Evolutionary conservation across 2,329 filamentous ascomycete species (phyloP), one percentile per base, ranked within the genome.

Genomic region (Scorias spongiosa): DNA sequence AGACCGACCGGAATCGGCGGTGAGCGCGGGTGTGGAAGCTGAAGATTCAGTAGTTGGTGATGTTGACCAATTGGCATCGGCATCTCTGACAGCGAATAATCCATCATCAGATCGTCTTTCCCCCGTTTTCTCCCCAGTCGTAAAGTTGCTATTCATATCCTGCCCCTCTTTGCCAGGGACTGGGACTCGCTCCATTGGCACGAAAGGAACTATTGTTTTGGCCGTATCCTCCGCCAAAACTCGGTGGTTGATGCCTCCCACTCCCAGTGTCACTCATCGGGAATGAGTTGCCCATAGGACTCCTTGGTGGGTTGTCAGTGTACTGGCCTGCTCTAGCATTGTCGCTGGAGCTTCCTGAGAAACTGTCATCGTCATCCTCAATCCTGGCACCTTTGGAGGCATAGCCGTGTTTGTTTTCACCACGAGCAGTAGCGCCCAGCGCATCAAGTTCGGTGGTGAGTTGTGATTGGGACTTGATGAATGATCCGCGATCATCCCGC

Each of bases 391-490:
- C 57, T 29, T 68, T 68, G 40, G 72, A 72, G 43, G 60, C 50
- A 34, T 46, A 46, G 40, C 57, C 57, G 48, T 64, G 61, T 58
- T 70, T 70, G 48, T 65, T 60, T 59, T 93, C 87, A 46, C 87
- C 87, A 57, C 88, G 81, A 29, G 88, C 88, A 5, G 87, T 93
- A 12, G 84, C 84, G 51, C 84, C 88, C 45, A 95, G 69, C 8
- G 88, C 88, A 61, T 95, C 87, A 42, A 95, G 74, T 65, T 95
- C 88, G 7, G 87, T 93, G 4, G 81, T 85, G 12, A 94, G 70
- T 57, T 89, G 81, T 5, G 84, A 84, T 63, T 91, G 84, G 11
- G 87, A 94, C 70, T 95, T 95, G 78, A 95, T 94, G 67, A 96
- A 95, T 9, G 88, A 95, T 42, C 85, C 86, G 55, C 89, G 81